Base-by-base conservation (phyloP, 2,329 filamentous ascomycete genomes). In the Fusarium sambucinum region DNA sequence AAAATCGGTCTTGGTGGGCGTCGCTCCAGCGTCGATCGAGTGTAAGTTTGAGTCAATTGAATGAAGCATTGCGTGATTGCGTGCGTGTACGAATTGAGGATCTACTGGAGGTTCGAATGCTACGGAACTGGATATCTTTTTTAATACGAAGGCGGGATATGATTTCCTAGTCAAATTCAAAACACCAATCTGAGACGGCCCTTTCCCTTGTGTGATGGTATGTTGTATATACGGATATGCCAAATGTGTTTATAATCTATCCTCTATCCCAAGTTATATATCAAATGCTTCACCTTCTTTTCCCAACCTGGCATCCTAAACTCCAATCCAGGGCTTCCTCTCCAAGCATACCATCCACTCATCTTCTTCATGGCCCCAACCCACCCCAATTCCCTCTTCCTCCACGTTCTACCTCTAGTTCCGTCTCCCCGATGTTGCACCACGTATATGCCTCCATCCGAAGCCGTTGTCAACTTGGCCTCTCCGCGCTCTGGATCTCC, bases 1-100 rank as follows among this genome's bases (percentile, higher is more conserved):
- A 85, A 82, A 70, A 92, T 96, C 76, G 85, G 83, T 4, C 67
- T 78, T 72, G 74, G 68, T 16, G 72, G 71, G 41, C 63, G 76
- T 30, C 63, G 73, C 52, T 68, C 69, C 14, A 76, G 73, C 56
- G 74, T 74, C 41, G 73, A 76, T 53, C 71, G 70, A 23, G 74
- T 76, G 54, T 76, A 73, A 67, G 27, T 59, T 63, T 46, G 35
- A 38, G 29, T 42, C 3, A 21, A 48, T 19, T n/a, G 9, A 16
- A 40, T 16, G 30, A 44, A 37, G 55, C 45, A 51, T 59, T 38
- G 33, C 27, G 46, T 33, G 29, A 30, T 33, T 62, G 32, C 33
- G 27, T 71, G 32, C 48, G 37, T 73, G 68, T 59, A 71, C 38
- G 45, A 67, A 44, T 56, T 45, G 37, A 41, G 52, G 42, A 41